These are phyloP conservation scores for Chrysanthemum lavandulifolium DNA, from an alignment of 129 eudicot genomes.

Conservation along the genomic window DNA sequence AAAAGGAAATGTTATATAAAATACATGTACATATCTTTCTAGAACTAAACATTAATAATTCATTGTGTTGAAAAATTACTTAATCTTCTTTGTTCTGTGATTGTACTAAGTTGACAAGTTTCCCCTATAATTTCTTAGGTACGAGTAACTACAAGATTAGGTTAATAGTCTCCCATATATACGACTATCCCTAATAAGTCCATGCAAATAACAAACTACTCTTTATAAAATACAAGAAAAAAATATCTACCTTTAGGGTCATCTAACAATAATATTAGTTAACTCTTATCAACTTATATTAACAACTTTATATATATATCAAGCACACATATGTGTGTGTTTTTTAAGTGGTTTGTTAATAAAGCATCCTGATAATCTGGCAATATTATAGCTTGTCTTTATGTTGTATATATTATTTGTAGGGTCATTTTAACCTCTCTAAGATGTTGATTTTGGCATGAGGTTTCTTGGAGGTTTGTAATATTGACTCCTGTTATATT, in stretches of 20 bases:
- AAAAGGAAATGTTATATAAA: not conserved
- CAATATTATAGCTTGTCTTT: slow-evolving; percentile 4
- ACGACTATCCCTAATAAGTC: slow-evolving; percentile 22
- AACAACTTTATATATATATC: not conserved
- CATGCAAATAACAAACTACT: slow-evolving; percentile 25
- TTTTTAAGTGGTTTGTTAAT: not conserved
- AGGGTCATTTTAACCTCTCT: slow-evolving; percentile 24
- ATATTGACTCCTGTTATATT: slow-evolving; percentile 29
- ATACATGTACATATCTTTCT: not conserved
- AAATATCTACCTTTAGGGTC: not conserved
- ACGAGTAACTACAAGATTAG: slow-evolving; percentile 26
- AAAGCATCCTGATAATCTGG: slow-evolving; percentile 15
- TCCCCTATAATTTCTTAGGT: slow-evolving; percentile 6
- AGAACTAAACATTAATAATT: not conserved
- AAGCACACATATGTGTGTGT: not conserved
- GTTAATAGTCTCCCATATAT: slow-evolving; percentile 12
- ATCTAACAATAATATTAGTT: slow-evolving; percentile 14
- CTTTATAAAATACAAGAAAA: slow-evolving; percentile 18
- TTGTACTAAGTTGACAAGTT: not conserved
- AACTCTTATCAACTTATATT: not conserved
- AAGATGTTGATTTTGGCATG: slow-evolving; percentile 11
- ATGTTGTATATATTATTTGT: not conserved
- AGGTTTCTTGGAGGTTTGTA: slow-evolving; percentile 25
- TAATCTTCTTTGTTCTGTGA: not conserved
- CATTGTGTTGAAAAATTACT: not conserved